A percentile compares a stretch with the other conserved stretches of the same genome.
Evolutionary conservation across 495 filamentous ascomycete genomes (phyloP).

Genomic region (Aspergillus sclerotioniger): DNA sequence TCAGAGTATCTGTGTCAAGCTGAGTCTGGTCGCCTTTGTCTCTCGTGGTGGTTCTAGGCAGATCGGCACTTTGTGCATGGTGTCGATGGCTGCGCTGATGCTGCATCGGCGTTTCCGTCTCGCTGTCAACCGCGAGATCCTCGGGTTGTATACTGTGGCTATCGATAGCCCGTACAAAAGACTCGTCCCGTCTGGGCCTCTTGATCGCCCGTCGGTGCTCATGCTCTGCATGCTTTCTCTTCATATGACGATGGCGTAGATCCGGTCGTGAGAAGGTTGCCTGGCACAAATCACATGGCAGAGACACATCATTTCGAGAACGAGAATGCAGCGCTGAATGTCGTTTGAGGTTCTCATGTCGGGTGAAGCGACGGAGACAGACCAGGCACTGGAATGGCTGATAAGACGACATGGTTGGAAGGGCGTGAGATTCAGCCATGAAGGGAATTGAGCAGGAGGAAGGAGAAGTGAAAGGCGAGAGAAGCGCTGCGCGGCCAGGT

Average conservation of each 20-base stretch:
- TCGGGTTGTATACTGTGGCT: no score
- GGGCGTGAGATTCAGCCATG: constrained; percentile 19
- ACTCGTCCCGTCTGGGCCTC: constrained; percentile 5
- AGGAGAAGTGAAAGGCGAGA: not conserved
- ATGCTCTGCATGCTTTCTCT: constrained; percentile 35
- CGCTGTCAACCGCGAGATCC: no score
- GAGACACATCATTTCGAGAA: constrained; percentile 20
- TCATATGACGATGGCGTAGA: constrained; percentile 36
- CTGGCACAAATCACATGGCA: constrained; percentile 30
- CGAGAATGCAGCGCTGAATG: constrained; percentile 34
- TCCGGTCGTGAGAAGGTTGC: constrained; percentile 33
- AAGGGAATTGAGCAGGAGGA: not conserved
- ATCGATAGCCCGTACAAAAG: not conserved
- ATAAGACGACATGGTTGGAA: constrained; percentile 9
- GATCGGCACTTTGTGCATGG: no score
- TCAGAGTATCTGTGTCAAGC: no score
- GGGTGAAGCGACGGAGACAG: constrained; percentile 36
- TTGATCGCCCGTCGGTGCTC: constrained; percentile 17
- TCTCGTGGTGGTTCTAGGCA: no score
- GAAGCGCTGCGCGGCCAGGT: not conserved
- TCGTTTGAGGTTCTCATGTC: constrained; percentile 41
- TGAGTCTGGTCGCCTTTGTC: no score
- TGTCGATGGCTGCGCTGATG: no score
- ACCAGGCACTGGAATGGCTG: constrained; percentile 37
- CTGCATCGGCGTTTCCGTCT: no score